A percentile compares a stretch with the other conserved stretches of the same genome.
phyloP scores from a whole-genome alignment of 371 early-diverging fungal species.

The Chytridiales sp. region DNA sequence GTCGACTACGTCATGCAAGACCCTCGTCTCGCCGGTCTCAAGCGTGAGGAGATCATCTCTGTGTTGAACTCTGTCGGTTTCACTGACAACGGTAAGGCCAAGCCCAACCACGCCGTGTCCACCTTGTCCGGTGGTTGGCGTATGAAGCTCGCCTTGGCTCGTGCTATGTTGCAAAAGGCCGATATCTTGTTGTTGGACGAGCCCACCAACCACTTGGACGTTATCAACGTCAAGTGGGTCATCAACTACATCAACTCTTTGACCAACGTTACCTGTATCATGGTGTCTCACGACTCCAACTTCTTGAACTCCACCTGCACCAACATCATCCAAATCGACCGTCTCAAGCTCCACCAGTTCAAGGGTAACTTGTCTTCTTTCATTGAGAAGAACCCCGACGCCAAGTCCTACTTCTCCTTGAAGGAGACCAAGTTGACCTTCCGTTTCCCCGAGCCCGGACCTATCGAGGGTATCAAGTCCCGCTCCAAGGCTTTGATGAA shows the following conservation, averaged over 20 bases:
- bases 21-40: conserved; percentile 49
- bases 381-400: conserved; percentile 63
- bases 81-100: conserved; percentile 57
- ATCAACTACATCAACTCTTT: conserved; percentile 48
- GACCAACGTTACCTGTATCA: conserved; percentile 52
- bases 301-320: conserved; percentile 57
- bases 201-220: conserved; percentile 64
- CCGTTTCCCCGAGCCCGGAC: conserved; percentile 76
- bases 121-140: conserved; percentile 87
- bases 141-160: conserved; percentile 84
- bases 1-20: conserved; percentile 51
- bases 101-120: conserved; percentile 57
- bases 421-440: conserved; percentile 68
- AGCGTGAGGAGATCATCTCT: conserved; percentile 55
- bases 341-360: conserved; percentile 71
- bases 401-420: conserved; percentile 74
- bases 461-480: conserved; percentile 77
- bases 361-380: conserved; percentile 82
- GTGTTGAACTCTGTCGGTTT: conserved; percentile 64
- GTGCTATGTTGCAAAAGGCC: conserved; percentile 73
- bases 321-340: conserved; percentile 55
- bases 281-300: conserved; percentile 60
- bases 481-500: conserved; percentile 78
- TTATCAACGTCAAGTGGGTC: conserved; percentile 54
- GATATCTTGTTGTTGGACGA: conserved; percentile 65